Conservation (phyloP, 805 yeast species). For the Brettanomyces nanus region DNA sequence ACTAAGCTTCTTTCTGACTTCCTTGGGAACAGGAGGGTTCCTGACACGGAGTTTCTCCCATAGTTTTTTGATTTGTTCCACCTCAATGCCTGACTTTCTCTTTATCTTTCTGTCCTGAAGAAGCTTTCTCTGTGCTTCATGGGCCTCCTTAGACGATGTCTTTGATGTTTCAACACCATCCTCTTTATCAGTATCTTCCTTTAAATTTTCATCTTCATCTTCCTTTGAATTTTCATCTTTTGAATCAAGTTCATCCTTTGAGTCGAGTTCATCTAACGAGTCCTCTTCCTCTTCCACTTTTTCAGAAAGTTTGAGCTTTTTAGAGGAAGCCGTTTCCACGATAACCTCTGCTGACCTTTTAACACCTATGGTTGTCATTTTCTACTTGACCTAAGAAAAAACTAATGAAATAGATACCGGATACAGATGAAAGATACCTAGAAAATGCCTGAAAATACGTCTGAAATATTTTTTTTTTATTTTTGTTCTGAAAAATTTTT, state of each 20-base stretch:
- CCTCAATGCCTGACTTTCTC: constrained; percentile 81
- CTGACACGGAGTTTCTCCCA: constrained; percentile 92
- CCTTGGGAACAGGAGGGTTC: constrained; percentile 71
- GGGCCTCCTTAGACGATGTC: constrained; percentile 55
- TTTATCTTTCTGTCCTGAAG: constrained; percentile 77
- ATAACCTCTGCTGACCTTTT: constrained; percentile 15
- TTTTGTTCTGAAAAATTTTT: too few relatives aligned
- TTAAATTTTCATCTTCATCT: constrained; percentile 23
- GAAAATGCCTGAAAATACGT: too few relatives aligned
- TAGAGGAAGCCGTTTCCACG: constrained; percentile 6
- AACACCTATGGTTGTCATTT: constrained; percentile 14
- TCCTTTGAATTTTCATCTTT: constrained; percentile 24
- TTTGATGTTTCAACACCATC: constrained; percentile 23
- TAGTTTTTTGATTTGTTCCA: constrained; percentile 71
- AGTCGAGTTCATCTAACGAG: constrained; percentile 12
- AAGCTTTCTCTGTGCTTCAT: constrained; percentile 73
- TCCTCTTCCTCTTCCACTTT: constrained; percentile 17
- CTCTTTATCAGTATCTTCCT: constrained; percentile 21
- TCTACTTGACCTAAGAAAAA: too few relatives aligned
- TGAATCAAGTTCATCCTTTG: constrained; percentile 24
- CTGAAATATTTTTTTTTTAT: too few relatives aligned
- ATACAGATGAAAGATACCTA: too few relatives aligned
- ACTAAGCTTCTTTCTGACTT: constrained; percentile 66
- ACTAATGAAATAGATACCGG: too few relatives aligned
- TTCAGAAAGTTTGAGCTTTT: constrained; percentile 21